Percentiles rank a stretch among this genome's conserved stretches.
Evolutionary conservation across 257 asterid species (phyloP).

Genomic region (Ilex aquifolium): DNA sequence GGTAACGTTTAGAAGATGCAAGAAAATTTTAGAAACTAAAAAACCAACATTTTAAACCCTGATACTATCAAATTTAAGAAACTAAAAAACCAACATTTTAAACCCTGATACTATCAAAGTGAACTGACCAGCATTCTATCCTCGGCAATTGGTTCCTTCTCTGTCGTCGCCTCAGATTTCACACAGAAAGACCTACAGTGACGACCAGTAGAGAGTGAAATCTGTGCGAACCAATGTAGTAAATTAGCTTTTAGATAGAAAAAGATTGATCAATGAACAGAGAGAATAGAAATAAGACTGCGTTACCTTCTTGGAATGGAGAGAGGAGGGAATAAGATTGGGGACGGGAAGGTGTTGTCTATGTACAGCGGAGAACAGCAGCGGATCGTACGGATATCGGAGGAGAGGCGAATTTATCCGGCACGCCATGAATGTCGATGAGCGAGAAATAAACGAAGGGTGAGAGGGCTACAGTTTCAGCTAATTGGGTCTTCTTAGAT

Average conservation of each 20-base stretch:
- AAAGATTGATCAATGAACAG: not conserved
- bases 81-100: not conserved
- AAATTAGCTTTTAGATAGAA: not conserved
- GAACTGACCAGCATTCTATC: constrained; percentile 80
- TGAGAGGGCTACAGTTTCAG: too few relatives aligned
- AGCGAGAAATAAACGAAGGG: too few relatives aligned
- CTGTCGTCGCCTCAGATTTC: constrained; percentile 41
- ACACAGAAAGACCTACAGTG: constrained; percentile 30
- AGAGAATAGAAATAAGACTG: not conserved
- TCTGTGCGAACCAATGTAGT: constrained; percentile 13
- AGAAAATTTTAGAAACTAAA: not conserved
- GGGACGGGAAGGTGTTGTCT: not conserved
- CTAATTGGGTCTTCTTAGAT: too few relatives aligned
- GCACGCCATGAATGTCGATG: not conserved
- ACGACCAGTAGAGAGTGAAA: constrained; percentile 17
- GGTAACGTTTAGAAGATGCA: not conserved
- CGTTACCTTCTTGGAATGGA: not conserved
- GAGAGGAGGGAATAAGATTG: not conserved
- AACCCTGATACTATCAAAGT: not conserved
- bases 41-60: not conserved
- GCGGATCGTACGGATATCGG: not conserved
- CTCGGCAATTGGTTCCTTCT: constrained; percentile 17
- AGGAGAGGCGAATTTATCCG: not conserved
- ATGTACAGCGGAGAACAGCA: not conserved
- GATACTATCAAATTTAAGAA: not conserved